Evolutionary conservation across 441 rosid species (phyloP).

Genomic region (Croton setiger): DNA sequence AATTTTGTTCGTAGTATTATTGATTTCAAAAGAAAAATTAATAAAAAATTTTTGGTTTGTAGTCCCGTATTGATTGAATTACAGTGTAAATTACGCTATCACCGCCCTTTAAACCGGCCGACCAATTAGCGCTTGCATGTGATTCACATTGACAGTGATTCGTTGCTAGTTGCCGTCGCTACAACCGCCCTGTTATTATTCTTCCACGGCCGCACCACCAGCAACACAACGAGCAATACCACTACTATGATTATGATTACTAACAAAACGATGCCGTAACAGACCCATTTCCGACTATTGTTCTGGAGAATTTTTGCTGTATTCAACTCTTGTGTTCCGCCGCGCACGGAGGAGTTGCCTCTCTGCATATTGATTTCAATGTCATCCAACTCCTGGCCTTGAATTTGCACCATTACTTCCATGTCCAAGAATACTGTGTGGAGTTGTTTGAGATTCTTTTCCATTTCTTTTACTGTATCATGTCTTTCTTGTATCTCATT

Average conservation of each 20-base stretch:
- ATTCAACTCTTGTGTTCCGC: slow-evolving; percentile 52
- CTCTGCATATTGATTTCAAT: slow-evolving; percentile 78
- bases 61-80: too few relatives aligned
- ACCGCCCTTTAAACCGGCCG: too few relatives aligned
- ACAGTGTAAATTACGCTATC: too few relatives aligned
- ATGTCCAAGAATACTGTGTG: slow-evolving; percentile 86
- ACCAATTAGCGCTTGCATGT: too few relatives aligned
- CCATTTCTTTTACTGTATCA: slow-evolving; percentile 71
- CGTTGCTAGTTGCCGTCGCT: too few relatives aligned
- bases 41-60: too few relatives aligned
- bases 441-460: slow-evolving; percentile 73
- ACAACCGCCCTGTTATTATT: slow-evolving; percentile 21
- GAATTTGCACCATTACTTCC: slow-evolving; percentile 75
- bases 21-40: too few relatives aligned
- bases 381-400: slow-evolving; percentile 74
- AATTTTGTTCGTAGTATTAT: too few relatives aligned
- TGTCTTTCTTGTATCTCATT: slow-evolving; percentile 87
- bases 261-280: slow-evolving; percentile 56
- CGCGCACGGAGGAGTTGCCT: slow-evolving; percentile 56
- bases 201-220: slow-evolving; percentile 64
- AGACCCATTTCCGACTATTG: slow-evolving; percentile 80
- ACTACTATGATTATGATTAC: slow-evolving; percentile 57
- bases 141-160: slow-evolving; percentile 12
- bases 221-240: slow-evolving; percentile 62
- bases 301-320: slow-evolving; percentile 64